Evolutionary conservation across 805 yeast genomes (phyloP).

Genomic region (Candida khao-thaluensis): DNA sequence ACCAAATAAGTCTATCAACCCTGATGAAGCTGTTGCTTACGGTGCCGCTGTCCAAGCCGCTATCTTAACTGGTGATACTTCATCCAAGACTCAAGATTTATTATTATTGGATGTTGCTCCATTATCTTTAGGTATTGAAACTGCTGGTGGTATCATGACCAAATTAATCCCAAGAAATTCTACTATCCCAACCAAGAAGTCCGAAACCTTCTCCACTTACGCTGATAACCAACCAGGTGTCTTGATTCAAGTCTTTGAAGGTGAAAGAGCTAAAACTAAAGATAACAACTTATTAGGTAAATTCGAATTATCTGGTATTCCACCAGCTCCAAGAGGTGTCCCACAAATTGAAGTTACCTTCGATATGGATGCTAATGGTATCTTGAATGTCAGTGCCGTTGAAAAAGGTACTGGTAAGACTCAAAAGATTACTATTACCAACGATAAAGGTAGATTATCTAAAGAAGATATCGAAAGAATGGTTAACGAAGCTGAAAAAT

Average conservation of each 20-base stretch:
- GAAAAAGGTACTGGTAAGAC: conserved; percentile 99
- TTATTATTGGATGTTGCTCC: conserved; percentile 96
- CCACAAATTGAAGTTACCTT: conserved; percentile 98
- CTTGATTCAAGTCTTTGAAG: conserved; percentile 93
- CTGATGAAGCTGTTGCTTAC: conserved; percentile 98
- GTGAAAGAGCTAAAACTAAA: conserved; percentile 95
- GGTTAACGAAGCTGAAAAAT: conserved; percentile 98
- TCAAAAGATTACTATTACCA: conserved; percentile 95
- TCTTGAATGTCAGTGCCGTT: conserved; percentile 90
- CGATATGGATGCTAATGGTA: conserved; percentile 96
- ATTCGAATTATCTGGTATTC: conserved; percentile 94
- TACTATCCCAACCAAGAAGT: conserved; percentile 95
- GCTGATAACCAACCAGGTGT: conserved; percentile 99
- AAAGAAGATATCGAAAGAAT: conserved; percentile 97
- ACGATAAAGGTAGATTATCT: conserved; percentile 97
- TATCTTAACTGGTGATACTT: conserved; percentile 91
- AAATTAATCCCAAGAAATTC: conserved; percentile 98
- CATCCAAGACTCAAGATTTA: conserved; percentile 94
- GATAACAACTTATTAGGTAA: conserved; percentile 97
- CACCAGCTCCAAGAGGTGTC: conserved; percentile 98
- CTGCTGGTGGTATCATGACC: conserved; percentile 99
- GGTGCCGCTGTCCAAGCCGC: conserved; percentile 99
- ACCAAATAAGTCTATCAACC: conserved; percentile 94
- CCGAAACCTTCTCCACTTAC: conserved; percentile 93
- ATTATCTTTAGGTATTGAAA: conserved; percentile 94